A percentile compares a stretch with the other conserved stretches of the same genome.
phyloP scores from a whole-genome alignment of 2,329 filamentous ascomycete species.

The Ophiocordyceps camponoti-leonardi region DNA sequence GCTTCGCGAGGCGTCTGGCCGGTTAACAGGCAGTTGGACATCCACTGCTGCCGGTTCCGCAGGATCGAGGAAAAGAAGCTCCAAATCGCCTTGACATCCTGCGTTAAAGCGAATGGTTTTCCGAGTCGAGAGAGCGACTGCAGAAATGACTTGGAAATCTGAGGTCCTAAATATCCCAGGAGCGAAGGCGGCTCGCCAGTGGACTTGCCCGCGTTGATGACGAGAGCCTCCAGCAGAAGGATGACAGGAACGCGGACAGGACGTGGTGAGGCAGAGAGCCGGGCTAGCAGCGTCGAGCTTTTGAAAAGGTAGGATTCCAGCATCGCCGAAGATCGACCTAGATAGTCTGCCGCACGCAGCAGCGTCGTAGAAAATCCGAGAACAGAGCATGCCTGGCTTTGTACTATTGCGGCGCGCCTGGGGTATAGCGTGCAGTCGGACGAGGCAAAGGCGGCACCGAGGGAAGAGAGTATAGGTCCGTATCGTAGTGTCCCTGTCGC shows the following conservation, averaged over 20 bases:
- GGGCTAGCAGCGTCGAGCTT: slow-evolving; percentile 56
- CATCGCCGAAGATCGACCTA: slow-evolving; percentile 43
- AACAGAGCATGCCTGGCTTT: slow-evolving; percentile 44
- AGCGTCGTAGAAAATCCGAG: slow-evolving; percentile 51
- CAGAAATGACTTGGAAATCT: slow-evolving; percentile 71
- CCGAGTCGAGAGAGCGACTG: slow-evolving; percentile 62
- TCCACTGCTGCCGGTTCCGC: slow-evolving; percentile 85
- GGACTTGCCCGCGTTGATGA: slow-evolving; percentile 49
- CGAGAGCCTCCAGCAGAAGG: slow-evolving; percentile 53
- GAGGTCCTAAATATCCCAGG: slow-evolving; percentile 73
- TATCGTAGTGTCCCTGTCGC: slow-evolving; percentile 56
- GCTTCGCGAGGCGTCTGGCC: slow-evolving; percentile 70
- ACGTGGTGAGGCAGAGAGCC: slow-evolving; percentile 56
- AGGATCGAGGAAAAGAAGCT: slow-evolving; percentile 72
- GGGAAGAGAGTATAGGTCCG: slow-evolving; percentile 56
- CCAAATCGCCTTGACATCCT: slow-evolving; percentile 59
- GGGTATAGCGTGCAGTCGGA: slow-evolving; percentile 46
- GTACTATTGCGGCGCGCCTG: slow-evolving; percentile 34
- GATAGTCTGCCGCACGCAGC: slow-evolving; percentile 49
- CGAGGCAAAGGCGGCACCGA: slow-evolving; percentile 30
- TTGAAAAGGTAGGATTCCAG: slow-evolving; percentile 72
- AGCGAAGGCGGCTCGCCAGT: slow-evolving; percentile 75
- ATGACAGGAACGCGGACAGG: slow-evolving; percentile 49
- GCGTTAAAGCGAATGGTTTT: slow-evolving; percentile 49
- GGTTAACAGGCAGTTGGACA: slow-evolving; percentile 82